Evolutionary conservation across 1,284 basidiomycete genomes (phyloP).

Genomic region (Sporisorium sorghi): DNA sequence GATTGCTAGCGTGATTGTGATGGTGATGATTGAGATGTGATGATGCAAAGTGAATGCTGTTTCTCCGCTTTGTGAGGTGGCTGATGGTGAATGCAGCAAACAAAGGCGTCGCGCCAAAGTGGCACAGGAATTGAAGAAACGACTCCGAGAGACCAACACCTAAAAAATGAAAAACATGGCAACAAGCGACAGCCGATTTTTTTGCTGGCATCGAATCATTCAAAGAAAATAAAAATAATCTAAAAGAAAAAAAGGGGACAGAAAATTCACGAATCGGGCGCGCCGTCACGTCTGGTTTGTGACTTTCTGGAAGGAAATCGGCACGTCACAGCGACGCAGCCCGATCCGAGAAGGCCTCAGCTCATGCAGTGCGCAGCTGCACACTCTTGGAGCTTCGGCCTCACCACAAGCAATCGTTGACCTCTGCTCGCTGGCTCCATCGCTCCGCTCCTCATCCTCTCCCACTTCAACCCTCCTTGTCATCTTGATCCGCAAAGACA

Average conservation of each 20-base stretch:
- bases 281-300: not conserved
- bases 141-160: constrained; percentile 34
- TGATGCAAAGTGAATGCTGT: not conserved
- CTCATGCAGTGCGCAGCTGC: too few species aligned
- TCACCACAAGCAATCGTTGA: not conserved
- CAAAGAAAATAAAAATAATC: not conserved
- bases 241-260: not conserved
- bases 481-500: not conserved
- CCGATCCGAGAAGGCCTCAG: too few species aligned
- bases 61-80: not conserved
- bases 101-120: too few species aligned
- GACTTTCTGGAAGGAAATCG: not conserved
- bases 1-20: not conserved
- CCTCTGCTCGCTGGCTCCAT: not conserved
- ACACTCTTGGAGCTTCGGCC: not conserved
- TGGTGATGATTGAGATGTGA: not conserved
- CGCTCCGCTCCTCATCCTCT: not conserved
- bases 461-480: not conserved
- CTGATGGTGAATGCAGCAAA: too few species aligned
- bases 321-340: not conserved
- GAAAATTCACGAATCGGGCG: not conserved
- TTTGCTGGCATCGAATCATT: not conserved
- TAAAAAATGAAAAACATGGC: constrained; percentile 5
- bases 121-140: not conserved
- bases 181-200: not conserved